Base-by-base conservation (phyloP, 805 yeast species). In the Kodamaea nitidulidarum region DNA sequence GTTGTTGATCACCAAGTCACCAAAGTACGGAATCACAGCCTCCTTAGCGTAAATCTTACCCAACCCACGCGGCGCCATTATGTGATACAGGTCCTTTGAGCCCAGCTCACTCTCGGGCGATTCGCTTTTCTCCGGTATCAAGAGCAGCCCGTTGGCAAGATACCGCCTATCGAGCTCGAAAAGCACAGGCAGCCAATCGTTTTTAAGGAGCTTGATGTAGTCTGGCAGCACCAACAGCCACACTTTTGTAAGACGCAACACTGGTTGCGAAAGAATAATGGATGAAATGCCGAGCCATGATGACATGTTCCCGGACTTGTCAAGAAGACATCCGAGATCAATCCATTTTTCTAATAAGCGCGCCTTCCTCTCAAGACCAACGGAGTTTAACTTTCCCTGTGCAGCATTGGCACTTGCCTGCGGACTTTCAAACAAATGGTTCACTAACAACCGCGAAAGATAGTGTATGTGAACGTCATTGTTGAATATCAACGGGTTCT, bases 221-320 rank as follows among this genome's bases (percentile, higher is more conserved):
- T 75, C 74, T 15, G 74, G 71, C 10, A 84, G 75, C 3, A 88
- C 85, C 35, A 69, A 65, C 6, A 80, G 65, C 98, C 98, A 91
- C 1, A 90, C 73, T 39, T 75, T 73, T 18, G 75, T 65, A 33
- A 91, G 66, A 47, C 98, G 73, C 41, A 91, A 64, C 2, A 91
- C 70, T 0, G 96, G 95, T 39, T 83, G 77, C 0, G 95, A 84
- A 51, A 95, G 82, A 2, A 90, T 71, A 1, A 84, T 72, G 0
- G 93, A 80, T 1, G 96, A 87, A 48, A 91, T 79, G 0, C 96
- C 95, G 16, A 88, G 65, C 97, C 97, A 91, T 21, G 93, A 81
- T 0, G 88, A 90, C 90, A 88, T 87, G 56, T 91, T 95, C 36
- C 98, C 98, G 21, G 76, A 65, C 43, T 76, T 76, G 52, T 87